A percentile compares a stretch with the other conserved stretches of the same genome.
Evolutionary conservation across 352 stramenopile species (phyloP).

Genomic region (Thalassiosira mediterranea): DNA sequence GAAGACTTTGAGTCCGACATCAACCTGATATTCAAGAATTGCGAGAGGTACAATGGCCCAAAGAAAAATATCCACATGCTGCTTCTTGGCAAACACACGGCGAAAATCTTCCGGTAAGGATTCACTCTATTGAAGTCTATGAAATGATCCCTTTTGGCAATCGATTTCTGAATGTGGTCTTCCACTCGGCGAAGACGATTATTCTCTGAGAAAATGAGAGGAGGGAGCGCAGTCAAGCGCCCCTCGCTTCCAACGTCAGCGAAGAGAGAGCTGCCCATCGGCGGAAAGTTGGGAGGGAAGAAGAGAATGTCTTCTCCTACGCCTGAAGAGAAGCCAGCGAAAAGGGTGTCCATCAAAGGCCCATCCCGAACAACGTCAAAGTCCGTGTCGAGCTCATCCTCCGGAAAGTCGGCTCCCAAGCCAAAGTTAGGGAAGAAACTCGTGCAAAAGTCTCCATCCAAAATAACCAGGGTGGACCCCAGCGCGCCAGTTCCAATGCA

Average conservation of each 20-base stretch:
- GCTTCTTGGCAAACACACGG: slow-evolving; percentile 61
- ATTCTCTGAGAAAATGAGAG: slow-evolving; percentile 43
- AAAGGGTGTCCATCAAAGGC: slow-evolving; percentile 39
- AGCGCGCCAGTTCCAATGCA: slow-evolving; percentile 70
- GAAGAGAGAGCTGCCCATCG: slow-evolving; percentile 18
- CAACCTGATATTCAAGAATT: slow-evolving; percentile 78
- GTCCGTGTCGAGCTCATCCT: slow-evolving; percentile 6
- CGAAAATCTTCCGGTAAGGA: slow-evolving; percentile 69
- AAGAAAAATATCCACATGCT: slow-evolving; percentile 72
- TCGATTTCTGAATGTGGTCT: not conserved
- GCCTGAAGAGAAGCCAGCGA: slow-evolving; percentile 31
- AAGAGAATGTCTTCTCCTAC: slow-evolving; percentile 46
- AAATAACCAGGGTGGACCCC: slow-evolving; percentile 18
- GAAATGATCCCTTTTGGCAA: not conserved
- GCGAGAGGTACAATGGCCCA: slow-evolving; percentile 69
- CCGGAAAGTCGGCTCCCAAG: slow-evolving; percentile 30
- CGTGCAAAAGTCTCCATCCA: slow-evolving; percentile 15
- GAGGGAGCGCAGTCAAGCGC: slow-evolving; percentile 20
- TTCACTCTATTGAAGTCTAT: slow-evolving; percentile 12
- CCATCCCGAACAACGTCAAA: slow-evolving; percentile 52
- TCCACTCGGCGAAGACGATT: slow-evolving; percentile 34
- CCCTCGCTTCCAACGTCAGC: slow-evolving; percentile 33
- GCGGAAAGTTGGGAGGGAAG: slow-evolving; percentile 29
- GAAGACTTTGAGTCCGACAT: slow-evolving; percentile 84
- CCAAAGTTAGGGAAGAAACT: slow-evolving; percentile 16